phyloP scores from a whole-genome alignment of 306 rosid genomes.

The Ormosia semicastrata region DNA sequence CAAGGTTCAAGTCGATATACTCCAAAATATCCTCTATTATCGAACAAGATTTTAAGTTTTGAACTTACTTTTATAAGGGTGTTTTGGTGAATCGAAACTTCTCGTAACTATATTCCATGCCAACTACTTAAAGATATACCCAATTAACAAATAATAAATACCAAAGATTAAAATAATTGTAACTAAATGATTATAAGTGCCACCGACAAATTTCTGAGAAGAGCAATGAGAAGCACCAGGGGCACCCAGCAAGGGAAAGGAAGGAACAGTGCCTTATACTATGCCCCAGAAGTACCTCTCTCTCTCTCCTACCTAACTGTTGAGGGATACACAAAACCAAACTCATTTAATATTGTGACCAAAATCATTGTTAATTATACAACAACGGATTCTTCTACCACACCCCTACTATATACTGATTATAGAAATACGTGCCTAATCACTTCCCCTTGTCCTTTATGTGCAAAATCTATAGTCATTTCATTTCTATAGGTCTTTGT shows the following conservation, averaged over 20 bases:
- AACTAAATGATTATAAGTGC: constrained; percentile 11
- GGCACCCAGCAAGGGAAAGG: not conserved
- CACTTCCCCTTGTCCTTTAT: constrained; percentile 10
- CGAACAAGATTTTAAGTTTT: not conserved
- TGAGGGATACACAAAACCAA: constrained; percentile 47
- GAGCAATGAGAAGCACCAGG: not conserved
- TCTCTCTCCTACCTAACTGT: constrained; percentile 25
- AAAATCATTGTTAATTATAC: constrained; percentile 25
- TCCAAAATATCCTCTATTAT: constrained; percentile 12
- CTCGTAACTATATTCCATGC: constrained; percentile 1
- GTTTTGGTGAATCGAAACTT: not conserved
- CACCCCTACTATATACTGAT: constrained; percentile 14
- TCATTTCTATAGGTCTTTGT: not conserved
- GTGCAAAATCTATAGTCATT: constrained; percentile 5
- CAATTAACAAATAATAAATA: not conserved
- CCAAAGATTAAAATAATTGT: constrained; percentile 13
- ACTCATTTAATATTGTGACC: constrained; percentile 36
- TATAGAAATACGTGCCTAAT: constrained; percentile 26
- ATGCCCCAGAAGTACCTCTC: not conserved
- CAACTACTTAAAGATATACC: constrained; percentile 28
- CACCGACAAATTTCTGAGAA: constrained; percentile 43
- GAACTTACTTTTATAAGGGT: not conserved
- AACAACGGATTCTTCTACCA: constrained; percentile 18
- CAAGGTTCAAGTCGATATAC: not conserved
- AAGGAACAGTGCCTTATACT: not conserved